A percentile compares a stretch with the other conserved stretches of the same genome.
Conservation (phyloP, 805 yeast genomes). For the Cyberlindnera samutprakarnensis region DNA sequence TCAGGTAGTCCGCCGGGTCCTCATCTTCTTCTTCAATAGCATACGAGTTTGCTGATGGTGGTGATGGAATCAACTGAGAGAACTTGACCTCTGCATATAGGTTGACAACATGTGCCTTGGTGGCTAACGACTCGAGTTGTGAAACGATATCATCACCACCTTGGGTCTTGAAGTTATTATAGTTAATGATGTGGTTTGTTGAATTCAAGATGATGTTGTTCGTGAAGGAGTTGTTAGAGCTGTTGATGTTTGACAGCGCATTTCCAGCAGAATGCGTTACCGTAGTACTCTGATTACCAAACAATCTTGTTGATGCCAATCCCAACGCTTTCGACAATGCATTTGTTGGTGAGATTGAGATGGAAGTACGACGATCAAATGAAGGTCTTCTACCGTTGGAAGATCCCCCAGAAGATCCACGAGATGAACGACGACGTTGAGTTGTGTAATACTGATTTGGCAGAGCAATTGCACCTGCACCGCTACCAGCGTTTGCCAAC, state of each 20-base stretch:
- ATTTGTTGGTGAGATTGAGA: constrained; percentile 69
- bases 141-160: constrained; percentile 30
- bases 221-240: constrained; percentile 17
- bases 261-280: constrained; percentile 14
- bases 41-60: constrained; percentile 30
- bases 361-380: constrained; percentile 52
- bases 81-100: constrained; percentile 89
- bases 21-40: constrained; percentile 32
- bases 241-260: constrained; percentile 12
- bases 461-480: constrained; percentile 38
- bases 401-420: constrained; percentile 41
- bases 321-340: constrained; percentile 85
- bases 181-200: constrained; percentile 13
- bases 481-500: constrained; percentile 54
- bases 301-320: constrained; percentile 79
- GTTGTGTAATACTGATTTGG: constrained; percentile 15
- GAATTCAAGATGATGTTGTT: constrained; percentile 16
- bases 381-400: constrained; percentile 49
- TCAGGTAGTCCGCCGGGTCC: constrained; percentile 24
- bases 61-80: constrained; percentile 73
- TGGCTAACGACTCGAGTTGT: constrained; percentile 66
- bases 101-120: constrained; percentile 85
- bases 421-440: constrained; percentile 30
- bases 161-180: constrained; percentile 8
- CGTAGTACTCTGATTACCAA: constrained; percentile 40